Percentiles rank a stretch among this genome's conserved stretches.
Evolutionary conservation across 2,329 filamentous ascomycete species (phyloP).

Genomic region (Proliferodiscus dingleyae): DNA sequence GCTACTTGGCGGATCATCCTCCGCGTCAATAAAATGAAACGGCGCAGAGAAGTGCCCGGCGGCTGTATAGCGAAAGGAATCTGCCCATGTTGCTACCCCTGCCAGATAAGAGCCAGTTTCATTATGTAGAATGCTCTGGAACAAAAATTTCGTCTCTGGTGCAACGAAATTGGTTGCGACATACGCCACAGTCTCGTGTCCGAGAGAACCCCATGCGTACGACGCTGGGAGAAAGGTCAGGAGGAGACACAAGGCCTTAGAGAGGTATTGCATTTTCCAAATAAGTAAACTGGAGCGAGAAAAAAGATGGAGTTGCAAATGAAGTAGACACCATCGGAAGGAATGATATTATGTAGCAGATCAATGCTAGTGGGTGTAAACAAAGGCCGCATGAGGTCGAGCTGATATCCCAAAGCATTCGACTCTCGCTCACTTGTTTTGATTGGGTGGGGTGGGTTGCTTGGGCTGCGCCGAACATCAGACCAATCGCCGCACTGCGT

Average conservation of each 20-base stretch:
- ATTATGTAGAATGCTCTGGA: constrained; percentile 53
- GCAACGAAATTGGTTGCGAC: constrained; percentile 57
- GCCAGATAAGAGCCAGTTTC: constrained; percentile 54
- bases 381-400: background rate
- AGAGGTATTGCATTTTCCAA: constrained; percentile 11
- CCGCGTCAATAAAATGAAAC: constrained; percentile 67
- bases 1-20: constrained; percentile 53
- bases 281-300: background rate
- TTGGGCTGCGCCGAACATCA: too few relatives aligned
- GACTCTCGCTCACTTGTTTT: background rate
- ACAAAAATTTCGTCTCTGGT: constrained; percentile 49
- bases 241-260: background rate
- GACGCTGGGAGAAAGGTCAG: constrained; percentile 9
- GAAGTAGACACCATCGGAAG: background rate
- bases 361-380: background rate
- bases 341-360: background rate
- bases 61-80: constrained; percentile 56
- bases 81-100: constrained; percentile 62
- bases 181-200: constrained; percentile 62
- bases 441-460: constrained; percentile 1
- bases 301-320: background rate
- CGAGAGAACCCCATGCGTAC: constrained; percentile 40
- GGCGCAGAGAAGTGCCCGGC: constrained; percentile 57
- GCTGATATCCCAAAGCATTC: background rate
- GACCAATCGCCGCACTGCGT: too few relatives aligned